Conservation (phyloP, 148 eudicot species). For the Dysphania ambrosioides region DNA sequence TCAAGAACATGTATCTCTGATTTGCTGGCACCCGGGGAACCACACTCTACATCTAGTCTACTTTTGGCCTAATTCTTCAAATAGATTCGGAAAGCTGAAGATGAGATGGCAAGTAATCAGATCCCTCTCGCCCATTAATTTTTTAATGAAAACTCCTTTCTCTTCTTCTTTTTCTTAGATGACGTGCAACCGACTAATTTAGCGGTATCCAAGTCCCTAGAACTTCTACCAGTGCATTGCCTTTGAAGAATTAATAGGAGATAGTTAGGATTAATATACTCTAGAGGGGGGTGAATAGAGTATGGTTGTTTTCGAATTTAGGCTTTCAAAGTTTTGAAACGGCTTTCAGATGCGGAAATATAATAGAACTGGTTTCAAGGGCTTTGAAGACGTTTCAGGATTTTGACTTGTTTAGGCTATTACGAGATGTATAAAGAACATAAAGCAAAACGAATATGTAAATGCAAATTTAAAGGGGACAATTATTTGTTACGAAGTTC, state of each 20-base stretch:
- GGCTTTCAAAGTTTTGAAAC: too few species aligned
- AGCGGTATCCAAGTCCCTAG: constrained; percentile 35
- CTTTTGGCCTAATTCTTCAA: constrained; percentile 51
- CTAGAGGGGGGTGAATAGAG: too few species aligned
- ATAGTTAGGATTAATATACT: too few species aligned
- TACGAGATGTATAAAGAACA: too few species aligned
- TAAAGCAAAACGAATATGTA: too few species aligned
- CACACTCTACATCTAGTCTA: constrained; percentile 47
- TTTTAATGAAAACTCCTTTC: constrained; percentile 35
- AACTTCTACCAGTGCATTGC: constrained; percentile 32
- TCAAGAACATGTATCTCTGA: constrained; percentile 46
- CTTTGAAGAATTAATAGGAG: constrained; percentile 31
- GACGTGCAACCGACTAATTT: constrained; percentile 44
- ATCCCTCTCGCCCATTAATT: constrained; percentile 38
- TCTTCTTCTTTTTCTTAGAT: constrained; percentile 61
- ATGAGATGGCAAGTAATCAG: constrained; percentile 36
- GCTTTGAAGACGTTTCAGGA: too few species aligned
- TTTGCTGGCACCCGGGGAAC: constrained; percentile 38
- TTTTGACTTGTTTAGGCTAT: too few species aligned
- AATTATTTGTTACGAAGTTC: too few species aligned
- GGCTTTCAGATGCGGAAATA: too few species aligned
- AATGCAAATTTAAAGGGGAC: too few species aligned
- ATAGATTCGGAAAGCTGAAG: constrained; percentile 39
- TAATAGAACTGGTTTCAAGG: too few species aligned
- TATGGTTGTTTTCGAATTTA: too few species aligned